Evolutionary conservation across 768 basidiomycete species (phyloP), one percentile per base, ranked within the genome.

Genomic region (Mycena pura): DNA sequence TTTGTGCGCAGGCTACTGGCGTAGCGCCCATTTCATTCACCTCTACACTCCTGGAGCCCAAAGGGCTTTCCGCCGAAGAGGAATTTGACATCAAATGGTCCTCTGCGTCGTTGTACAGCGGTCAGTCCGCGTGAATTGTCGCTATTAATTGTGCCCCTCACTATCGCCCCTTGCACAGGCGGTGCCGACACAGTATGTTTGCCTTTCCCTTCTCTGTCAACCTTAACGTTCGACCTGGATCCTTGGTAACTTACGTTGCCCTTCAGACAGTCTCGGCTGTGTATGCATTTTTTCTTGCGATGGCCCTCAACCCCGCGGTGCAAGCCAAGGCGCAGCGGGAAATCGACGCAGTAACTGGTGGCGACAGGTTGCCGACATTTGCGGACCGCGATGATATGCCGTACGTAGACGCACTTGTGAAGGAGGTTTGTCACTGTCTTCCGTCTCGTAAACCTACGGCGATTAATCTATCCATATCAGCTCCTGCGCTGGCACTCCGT

Each of bases 41-140:
- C 1, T 87, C 87, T 22, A 77, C 79, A 25, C 70, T 87, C 56
- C 78, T 90, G 25, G 81, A 89, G 64, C 78, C 74, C 22, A 83
- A 81, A 67, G 72, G 76, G 10, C 67, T 86, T 28, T 82, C 73
- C 45, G 71, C 74, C 4, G 84, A 88, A 58, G 86, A 88, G 58
- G 87, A 89, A 59, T 74, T 80, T 49, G 82, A 85, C 61, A 76
- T 91, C 58, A 90, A 88, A 70, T 89, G 88, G 86, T 84, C 87
- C 36, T 78, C 84, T 29, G 81, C 81, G n/a, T 83, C 84, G 40
- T 70, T 86, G 15, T 85, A 86, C 70, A 79, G 82, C 47, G 84
- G 83, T 83, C 62, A 40, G 76, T 69, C 27, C 22, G 14, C 47
- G 25, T 29, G 24, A 17, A 27, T 34, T 29, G 45, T 39, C 24